A percentile compares a stretch with the other conserved stretches of the same genome.
Conservation (phyloP, 768 basidiomycete species). For the Mycena epipterygia region DNA sequence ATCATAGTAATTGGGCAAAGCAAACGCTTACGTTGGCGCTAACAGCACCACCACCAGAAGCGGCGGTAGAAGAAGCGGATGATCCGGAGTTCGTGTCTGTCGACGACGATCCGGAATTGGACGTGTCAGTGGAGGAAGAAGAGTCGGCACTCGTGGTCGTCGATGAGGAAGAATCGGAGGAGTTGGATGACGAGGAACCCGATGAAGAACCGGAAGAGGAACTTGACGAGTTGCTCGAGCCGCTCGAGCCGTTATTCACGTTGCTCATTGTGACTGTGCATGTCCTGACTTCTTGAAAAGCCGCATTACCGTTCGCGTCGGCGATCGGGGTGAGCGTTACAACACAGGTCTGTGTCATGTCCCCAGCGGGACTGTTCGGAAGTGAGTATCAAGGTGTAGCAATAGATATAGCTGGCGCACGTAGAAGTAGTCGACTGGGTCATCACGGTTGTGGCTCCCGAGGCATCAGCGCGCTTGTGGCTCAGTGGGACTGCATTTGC, state of each 20-base stretch:
- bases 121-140: constrained; percentile 26
- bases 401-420: constrained; percentile 50
- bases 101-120: constrained; percentile 15
- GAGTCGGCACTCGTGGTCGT: constrained; percentile 8
- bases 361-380: constrained; percentile 60
- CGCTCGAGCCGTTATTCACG: constrained; percentile 21
- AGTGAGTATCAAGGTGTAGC: constrained; percentile 29
- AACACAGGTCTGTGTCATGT: constrained; percentile 70
- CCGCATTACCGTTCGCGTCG: constrained; percentile 61
- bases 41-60: constrained; percentile 18
- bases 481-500: constrained; percentile 55
- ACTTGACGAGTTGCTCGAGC: constrained; percentile 19
- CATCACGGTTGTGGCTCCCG: constrained; percentile 54
- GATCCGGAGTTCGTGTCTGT: constrained; percentile 8
- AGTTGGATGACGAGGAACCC: constrained; percentile 3
- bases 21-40: neutral
- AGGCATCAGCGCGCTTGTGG: constrained; percentile 47
- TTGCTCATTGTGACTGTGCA: constrained; percentile 59
- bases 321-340: constrained; percentile 69
- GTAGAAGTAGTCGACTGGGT: constrained; percentile 60
- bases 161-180: constrained; percentile 15
- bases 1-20: constrained; percentile 29
- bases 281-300: constrained; percentile 64
- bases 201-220: constrained; percentile 11
- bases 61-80: constrained; percentile 34